These are phyloP conservation scores for Boletus semigastroideus DNA, from an alignment of 1,284 basidiomycete genomes.

Conservation along the genomic window DNA sequence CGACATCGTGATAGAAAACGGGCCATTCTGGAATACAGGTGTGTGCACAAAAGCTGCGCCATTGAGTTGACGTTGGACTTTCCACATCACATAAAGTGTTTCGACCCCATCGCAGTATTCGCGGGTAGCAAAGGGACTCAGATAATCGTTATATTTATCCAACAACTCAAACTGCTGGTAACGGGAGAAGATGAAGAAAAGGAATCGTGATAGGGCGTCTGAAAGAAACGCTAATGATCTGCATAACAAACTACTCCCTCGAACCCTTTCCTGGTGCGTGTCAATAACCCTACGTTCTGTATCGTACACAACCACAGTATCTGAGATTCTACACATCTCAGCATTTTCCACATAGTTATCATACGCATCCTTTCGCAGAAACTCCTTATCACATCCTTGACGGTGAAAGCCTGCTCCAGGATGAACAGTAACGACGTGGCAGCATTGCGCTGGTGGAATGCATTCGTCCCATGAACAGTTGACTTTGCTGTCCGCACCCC, in stretches of 20 bases:
- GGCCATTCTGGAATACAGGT: too few species aligned
- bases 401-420: constrained; percentile 9
- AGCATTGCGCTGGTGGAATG: not conserved
- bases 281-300: constrained; percentile 1
- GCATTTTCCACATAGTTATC: not conserved
- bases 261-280: not conserved
- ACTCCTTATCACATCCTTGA: not conserved
- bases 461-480: constrained; percentile 11
- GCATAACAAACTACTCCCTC: not conserved
- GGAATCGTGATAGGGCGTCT: too few species aligned
- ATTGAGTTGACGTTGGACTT: too few species aligned
- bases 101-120: too few species aligned
- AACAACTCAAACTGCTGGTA: too few species aligned
- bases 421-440: constrained; percentile 12
- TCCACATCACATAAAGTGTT: too few species aligned
- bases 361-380: constrained; percentile 11
- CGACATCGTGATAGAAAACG: too few species aligned
- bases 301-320: constrained; percentile 1
- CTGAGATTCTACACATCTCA: not conserved
- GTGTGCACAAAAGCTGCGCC: too few species aligned
- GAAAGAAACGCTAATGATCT: not conserved
- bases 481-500: not conserved
- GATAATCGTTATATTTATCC: too few species aligned
- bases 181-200: too few species aligned
- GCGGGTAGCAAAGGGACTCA: too few species aligned